A percentile compares a stretch with the other conserved stretches of the same genome.
Evolutionary conservation across 164 flowering plant species (phyloP).

Genomic region (Kingdonia uniflora): DNA sequence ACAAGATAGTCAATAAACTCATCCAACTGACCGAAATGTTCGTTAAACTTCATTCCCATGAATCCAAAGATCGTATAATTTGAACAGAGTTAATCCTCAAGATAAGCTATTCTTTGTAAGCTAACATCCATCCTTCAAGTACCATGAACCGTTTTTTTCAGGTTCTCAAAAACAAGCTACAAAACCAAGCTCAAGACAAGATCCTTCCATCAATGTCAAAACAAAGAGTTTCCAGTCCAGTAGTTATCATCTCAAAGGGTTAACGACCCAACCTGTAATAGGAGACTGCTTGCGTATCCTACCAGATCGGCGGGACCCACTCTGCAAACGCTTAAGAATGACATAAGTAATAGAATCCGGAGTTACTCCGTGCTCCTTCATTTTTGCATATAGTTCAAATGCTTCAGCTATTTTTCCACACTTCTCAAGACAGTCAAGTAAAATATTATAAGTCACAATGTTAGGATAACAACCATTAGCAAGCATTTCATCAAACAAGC

Average conservation of each 20-base stretch:
- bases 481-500: conserved; percentile 74
- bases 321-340: conserved; percentile 70
- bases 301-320: conserved; percentile 44
- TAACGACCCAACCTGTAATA: conserved; percentile 87
- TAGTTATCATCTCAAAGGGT: conserved; percentile 50
- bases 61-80: too few species aligned
- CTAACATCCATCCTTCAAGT: too few species aligned
- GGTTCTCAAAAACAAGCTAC: too few species aligned
- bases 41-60: too few species aligned
- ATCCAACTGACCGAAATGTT: too few species aligned
- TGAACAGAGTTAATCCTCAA: too few species aligned
- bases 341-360: conserved; percentile 89
- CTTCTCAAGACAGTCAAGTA: conserved; percentile 78
- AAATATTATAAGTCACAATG: conserved; percentile 81
- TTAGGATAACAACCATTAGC: conserved; percentile 70
- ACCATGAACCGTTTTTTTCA: too few species aligned
- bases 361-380: conserved; percentile 77
- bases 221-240: neutral
- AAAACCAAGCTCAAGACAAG: too few species aligned
- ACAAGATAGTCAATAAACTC: too few species aligned
- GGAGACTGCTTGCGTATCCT: conserved; percentile 60
- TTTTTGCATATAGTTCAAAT: conserved; percentile 69
- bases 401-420: conserved; percentile 80
- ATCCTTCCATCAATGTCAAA: too few species aligned
- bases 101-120: too few species aligned